Base-by-base conservation (phyloP, 1,284 basidiomycete genomes). In the Cutaneotrichosporon sp. region DNA sequence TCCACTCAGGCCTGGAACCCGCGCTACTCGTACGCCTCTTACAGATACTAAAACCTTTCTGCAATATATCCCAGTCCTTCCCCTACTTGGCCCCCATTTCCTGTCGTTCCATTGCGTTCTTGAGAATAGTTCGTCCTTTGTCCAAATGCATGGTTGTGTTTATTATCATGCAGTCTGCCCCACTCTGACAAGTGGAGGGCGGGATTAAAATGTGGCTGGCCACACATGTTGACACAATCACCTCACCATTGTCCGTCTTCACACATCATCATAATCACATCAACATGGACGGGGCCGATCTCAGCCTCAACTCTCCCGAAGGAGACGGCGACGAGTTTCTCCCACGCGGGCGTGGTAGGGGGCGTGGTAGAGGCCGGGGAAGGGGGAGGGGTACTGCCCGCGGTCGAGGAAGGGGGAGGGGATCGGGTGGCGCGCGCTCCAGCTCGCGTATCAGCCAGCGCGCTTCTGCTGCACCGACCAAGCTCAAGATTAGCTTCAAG, bases 401-500 rank as follows among this genome's bases (percentile, higher is more conserved):
- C 56, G 67, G 70, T 7, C 50, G 66, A 1, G 66, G 66, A 5
- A 40, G 65, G 21, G 63, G 66, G 30, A 16, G 58, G 11, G 57
- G 66, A 3, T 57, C 65, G 2, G 47, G 67, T 9, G 55, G 36
- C 30, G 52, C 55, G 6, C 57, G 67, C 5, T 34, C 38, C 47
- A 66, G 67, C 31, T 57, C 63, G 26, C 60, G 73, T 13, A 53
- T 68, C 5, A 67, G 67, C 11, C 49, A 65, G 38, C 65, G 71
- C 4, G 67, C 64, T 31, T 42, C 57, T 6, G 49, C 30, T 18
- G 61, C 49, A 9, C 62, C 65, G 42, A 58, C 67, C 10, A 72
- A 71, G 56, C 63, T 78, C 47, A 78, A 76, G 52, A 65, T 80
- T n/a, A 71, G 69, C n/a, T 69, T 79, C 66, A 77, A 76, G 56